Conservation (phyloP, 2,329 filamentous ascomycete species). For the Paecilomyces variotii region DNA sequence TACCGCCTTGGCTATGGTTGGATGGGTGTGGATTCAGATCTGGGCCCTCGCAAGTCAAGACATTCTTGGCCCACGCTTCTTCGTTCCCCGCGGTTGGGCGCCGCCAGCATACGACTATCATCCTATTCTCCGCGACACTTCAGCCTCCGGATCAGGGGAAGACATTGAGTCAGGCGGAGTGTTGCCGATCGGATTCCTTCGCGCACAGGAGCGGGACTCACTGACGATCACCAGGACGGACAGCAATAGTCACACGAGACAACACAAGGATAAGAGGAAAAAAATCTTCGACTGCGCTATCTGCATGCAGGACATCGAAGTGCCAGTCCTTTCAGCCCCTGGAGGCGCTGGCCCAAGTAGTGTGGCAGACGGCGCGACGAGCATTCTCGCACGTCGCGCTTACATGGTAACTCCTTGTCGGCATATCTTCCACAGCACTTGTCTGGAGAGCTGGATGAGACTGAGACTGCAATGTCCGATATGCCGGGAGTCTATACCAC, state of each 20-base stretch:
- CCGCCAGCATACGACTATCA: slow-evolving; percentile 82
- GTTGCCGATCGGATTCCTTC: slow-evolving; percentile 67
- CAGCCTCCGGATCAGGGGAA: slow-evolving; percentile 49
- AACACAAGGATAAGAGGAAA: slow-evolving; percentile 42
- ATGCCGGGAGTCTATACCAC: slow-evolving; percentile 81
- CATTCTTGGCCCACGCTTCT: slow-evolving; percentile 79
- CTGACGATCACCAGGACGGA: slow-evolving; percentile 26
- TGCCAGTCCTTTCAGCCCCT: slow-evolving; percentile 59
- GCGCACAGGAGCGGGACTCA: slow-evolving; percentile 37
- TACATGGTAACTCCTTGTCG: slow-evolving; percentile 98
- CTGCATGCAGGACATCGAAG: slow-evolving; percentile 84
- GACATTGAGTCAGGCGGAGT: slow-evolving; percentile 66
- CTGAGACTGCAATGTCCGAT: slow-evolving; percentile 91
- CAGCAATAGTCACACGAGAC: slow-evolving; percentile 31
- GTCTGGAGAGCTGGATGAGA: slow-evolving; percentile 93
- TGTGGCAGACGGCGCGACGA: slow-evolving; percentile 41
- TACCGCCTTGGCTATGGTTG: slow-evolving; percentile 56
- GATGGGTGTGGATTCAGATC: slow-evolving; percentile 84
- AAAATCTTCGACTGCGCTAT: slow-evolving; percentile 83
- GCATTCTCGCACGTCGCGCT: slow-evolving; percentile 66
- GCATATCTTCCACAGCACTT: slow-evolving; percentile 89
- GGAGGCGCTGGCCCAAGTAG: slow-evolving; percentile 44
- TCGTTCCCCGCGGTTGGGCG: slow-evolving; percentile 61
- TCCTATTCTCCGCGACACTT: slow-evolving; percentile 59
- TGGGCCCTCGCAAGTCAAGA: slow-evolving; percentile 73